Evolutionary conservation across 192 early-diverging fungal genomes (phyloP).

Genomic region (Coemansia sp.): DNA sequence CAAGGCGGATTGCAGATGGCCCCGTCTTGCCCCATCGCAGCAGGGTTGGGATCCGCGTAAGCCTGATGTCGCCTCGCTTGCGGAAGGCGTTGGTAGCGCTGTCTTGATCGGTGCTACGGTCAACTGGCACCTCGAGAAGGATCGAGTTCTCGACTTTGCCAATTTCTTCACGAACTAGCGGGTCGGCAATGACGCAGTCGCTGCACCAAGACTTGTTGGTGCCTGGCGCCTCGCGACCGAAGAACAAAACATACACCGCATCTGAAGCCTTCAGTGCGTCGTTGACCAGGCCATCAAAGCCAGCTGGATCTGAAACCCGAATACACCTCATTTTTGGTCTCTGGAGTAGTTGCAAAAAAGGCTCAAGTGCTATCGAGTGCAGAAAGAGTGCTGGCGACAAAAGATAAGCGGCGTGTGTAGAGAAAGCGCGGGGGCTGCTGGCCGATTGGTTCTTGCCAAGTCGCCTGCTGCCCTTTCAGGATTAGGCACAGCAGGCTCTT

Average conservation of each 20-base stretch:
- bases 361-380: too few species aligned
- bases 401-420: background rate
- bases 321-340: conserved; percentile 22
- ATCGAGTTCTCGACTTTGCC: conserved; percentile 19
- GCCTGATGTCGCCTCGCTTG: conserved; percentile 19
- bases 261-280: conserved; percentile 8
- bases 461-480: background rate
- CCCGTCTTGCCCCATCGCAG: conserved; percentile 33
- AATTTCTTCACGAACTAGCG: conserved; percentile 35
- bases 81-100: conserved; percentile 33
- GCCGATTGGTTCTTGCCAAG: too few species aligned
- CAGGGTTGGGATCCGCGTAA: conserved; percentile 40
- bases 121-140: conserved; percentile 45
- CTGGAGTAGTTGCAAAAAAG: background rate
- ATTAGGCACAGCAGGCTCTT: background rate
- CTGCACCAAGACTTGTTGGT: conserved; percentile 42
- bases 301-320: conserved; percentile 25
- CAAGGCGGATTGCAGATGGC: conserved; percentile 23
- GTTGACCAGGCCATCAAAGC: conserved; percentile 20
- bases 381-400: too few species aligned
- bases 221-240: conserved; percentile 38
- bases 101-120: conserved; percentile 25
- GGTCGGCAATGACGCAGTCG: conserved; percentile 52
- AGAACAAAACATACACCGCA: conserved; percentile 46
- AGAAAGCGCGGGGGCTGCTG: too few species aligned